Evolutionary conservation across 305 asterid species (phyloP).

Genomic region (Fraxinus floribunda): DNA sequence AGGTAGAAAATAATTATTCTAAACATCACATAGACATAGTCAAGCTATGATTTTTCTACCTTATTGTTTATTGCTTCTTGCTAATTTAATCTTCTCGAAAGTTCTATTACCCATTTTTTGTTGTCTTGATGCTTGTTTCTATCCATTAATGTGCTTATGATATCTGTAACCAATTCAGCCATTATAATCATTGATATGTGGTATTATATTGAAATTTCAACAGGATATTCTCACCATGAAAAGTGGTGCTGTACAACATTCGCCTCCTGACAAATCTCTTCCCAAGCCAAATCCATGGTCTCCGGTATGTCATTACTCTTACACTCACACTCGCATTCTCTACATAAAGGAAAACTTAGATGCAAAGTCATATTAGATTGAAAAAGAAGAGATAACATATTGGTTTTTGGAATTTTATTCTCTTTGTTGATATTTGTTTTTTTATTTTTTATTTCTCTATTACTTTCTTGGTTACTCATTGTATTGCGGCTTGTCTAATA

Average conservation of each 20-base stretch:
- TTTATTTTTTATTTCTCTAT: background rate
- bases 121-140: constrained; percentile 13
- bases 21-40: background rate
- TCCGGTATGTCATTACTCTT: constrained; percentile 59
- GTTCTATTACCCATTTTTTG: background rate
- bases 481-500: background rate
- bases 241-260: constrained; percentile 91
- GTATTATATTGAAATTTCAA: constrained; percentile 17
- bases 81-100: background rate
- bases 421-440: background rate
- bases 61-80: background rate
- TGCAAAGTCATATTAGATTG: background rate
- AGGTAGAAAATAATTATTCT: background rate
- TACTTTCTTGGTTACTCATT: background rate
- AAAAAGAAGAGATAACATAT: background rate
- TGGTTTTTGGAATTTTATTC: background rate
- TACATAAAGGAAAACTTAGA: constrained; percentile 1
- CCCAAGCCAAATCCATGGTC: constrained; percentile 99
- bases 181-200: constrained; percentile 4
- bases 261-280: constrained; percentile 77
- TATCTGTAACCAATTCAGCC: background rate
- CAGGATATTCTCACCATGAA: constrained; percentile 83
- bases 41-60: background rate
- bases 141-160: background rate
- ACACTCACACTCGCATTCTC: constrained; percentile 7